These are phyloP conservation scores for Penicillium coprophilum DNA, from an alignment of 495 filamentous ascomycete genomes.

Conservation along the genomic window DNA sequence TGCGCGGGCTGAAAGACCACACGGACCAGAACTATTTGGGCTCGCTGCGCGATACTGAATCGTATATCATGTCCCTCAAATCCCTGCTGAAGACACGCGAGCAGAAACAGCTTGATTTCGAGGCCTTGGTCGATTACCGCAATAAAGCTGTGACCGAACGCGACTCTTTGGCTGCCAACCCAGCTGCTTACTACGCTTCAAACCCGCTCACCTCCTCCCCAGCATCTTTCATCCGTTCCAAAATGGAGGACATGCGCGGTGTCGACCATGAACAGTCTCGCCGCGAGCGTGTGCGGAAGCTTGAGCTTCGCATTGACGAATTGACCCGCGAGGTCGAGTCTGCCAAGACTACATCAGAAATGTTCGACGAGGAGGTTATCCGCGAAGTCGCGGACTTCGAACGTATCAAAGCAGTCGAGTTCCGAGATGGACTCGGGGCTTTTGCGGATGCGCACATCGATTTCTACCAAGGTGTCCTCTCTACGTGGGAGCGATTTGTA, in stretches of 20 bases:
- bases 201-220: constrained; percentile 63
- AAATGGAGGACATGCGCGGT: constrained; percentile 94
- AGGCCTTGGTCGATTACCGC: constrained; percentile 93
- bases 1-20: constrained; percentile 77
- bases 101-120: constrained; percentile 97
- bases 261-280: constrained; percentile 94
- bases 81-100: constrained; percentile 87
- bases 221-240: constrained; percentile 86
- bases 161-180: constrained; percentile 68
- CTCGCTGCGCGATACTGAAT: constrained; percentile 87
- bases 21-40: constrained; percentile 96
- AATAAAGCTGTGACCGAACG: constrained; percentile 86
- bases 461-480: constrained; percentile 77
- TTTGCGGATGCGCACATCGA: constrained; percentile 83
- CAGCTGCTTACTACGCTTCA: constrained; percentile 58
- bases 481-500: constrained; percentile 88
- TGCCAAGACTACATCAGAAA: constrained; percentile 76
- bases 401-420: constrained; percentile 90
- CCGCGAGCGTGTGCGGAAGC: constrained; percentile 79
- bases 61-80: constrained; percentile 82
- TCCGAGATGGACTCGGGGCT: constrained; percentile 78
- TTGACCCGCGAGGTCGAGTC: constrained; percentile 84
- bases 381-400: constrained; percentile 92
- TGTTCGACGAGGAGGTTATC: constrained; percentile 92
- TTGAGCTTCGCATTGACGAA: constrained; percentile 88